These are phyloP conservation scores for Eucalyptus marginata DNA, from an alignment of 345 rosid genomes.

Conservation along the genomic window DNA sequence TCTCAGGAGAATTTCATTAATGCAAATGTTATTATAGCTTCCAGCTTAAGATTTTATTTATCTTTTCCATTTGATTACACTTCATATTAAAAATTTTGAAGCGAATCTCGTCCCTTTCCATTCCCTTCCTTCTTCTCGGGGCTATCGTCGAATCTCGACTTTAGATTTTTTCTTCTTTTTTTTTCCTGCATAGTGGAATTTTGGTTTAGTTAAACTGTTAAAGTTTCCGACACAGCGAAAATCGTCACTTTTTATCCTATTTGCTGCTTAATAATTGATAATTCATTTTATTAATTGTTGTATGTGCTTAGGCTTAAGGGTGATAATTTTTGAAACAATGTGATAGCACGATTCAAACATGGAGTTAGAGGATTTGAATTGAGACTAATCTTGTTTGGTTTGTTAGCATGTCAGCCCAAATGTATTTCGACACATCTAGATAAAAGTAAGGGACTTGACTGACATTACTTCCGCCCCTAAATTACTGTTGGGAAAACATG, in stretches of 20 bases:
- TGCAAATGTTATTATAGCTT: too few species aligned
- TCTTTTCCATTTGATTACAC: background rate
- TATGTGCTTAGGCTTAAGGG: accelerated
- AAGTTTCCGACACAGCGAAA: accelerated
- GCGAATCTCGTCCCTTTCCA: background rate
- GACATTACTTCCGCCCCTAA: accelerated
- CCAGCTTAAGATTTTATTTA: background rate
- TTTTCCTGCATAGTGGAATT: background rate
- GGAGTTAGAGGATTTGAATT: accelerated
- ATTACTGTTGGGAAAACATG: too few species aligned
- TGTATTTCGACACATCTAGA: too few species aligned
- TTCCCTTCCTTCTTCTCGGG: background rate
- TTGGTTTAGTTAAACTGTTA: background rate
- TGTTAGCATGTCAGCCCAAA: accelerated
- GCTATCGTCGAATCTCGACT: background rate
- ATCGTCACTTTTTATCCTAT: background rate
- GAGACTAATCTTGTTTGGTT: background rate
- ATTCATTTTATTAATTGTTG: background rate
- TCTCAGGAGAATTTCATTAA: background rate
- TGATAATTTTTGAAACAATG: accelerated
- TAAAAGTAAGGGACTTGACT: too few species aligned
- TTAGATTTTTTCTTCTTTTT: background rate
- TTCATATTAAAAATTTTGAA: too few species aligned
- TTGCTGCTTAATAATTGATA: background rate
- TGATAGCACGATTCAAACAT: too few species aligned